Percentiles rank a stretch among this genome's conserved stretches.
phyloP scores from a whole-genome alignment of 2,329 filamentous ascomycete species.

The Aspergillus bombycis region DNA sequence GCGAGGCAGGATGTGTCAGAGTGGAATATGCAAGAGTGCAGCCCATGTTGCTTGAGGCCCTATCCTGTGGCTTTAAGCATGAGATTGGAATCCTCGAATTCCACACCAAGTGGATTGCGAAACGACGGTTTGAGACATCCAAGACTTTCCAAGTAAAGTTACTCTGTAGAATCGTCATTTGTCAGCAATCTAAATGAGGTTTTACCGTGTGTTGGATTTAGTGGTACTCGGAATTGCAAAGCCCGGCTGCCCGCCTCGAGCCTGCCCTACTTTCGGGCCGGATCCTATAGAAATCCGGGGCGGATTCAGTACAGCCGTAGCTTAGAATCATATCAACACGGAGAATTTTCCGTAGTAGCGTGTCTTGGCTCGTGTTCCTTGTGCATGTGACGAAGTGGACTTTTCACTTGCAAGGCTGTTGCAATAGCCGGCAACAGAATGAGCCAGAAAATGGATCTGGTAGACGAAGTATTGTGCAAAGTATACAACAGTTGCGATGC shows the following conservation, averaged over 20 bases:
- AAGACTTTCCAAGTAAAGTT: background rate
- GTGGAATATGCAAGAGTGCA: background rate
- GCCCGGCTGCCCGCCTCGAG: background rate
- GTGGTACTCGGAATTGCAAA: background rate
- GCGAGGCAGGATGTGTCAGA: background rate
- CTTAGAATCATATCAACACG: too few species aligned
- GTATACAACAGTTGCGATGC: too few species aligned
- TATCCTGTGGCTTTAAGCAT: background rate
- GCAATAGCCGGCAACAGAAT: too few species aligned
- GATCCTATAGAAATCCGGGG: background rate
- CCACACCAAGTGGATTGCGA: background rate
- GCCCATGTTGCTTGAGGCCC: background rate
- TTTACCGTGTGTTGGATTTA: too few species aligned
- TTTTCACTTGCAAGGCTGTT: too few species aligned
- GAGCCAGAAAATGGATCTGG: too few species aligned
- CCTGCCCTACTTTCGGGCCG: background rate
- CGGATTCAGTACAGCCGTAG: background rate
- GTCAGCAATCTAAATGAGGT: too few species aligned
- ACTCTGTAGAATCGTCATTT: background rate
- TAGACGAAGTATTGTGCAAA: too few species aligned
- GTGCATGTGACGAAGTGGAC: too few species aligned
- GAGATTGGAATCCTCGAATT: background rate
- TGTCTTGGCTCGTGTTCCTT: too few species aligned
- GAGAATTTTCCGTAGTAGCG: too few species aligned
- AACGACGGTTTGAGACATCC: background rate